Evolutionary conservation across 2,329 filamentous ascomycete species (phyloP).

Genomic region (Phaeosphaeria sp.): DNA sequence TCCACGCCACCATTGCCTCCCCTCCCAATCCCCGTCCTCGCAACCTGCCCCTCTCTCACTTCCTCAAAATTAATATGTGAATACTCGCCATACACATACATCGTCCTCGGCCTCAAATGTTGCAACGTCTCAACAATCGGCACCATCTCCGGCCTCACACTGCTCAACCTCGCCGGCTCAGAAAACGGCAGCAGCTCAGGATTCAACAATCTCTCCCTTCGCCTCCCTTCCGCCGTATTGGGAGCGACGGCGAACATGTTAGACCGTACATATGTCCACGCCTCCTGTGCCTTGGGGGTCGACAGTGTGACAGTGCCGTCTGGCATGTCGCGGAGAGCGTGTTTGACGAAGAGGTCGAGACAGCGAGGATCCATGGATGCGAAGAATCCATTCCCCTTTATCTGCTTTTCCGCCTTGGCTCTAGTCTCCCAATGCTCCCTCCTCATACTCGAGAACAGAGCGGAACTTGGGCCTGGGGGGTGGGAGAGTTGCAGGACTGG

Average conservation of each 20-base stretch:
- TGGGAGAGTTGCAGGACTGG: conserved; percentile 16
- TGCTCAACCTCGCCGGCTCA: not conserved
- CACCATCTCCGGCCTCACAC: conserved; percentile 10
- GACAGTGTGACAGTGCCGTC: conserved; percentile 13
- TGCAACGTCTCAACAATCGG: conserved; percentile 8
- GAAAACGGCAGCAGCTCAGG: conserved; percentile 14
- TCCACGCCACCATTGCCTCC: conserved; percentile 20
- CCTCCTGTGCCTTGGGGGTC: conserved; percentile 28
- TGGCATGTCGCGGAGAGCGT: conserved; percentile 13
- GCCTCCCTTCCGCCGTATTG: conserved; percentile 14
- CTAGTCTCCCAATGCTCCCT: conserved; percentile 23
- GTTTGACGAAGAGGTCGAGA: conserved; percentile 11
- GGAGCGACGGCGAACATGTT: conserved; percentile 14
- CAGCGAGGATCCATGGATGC: conserved; percentile 17
- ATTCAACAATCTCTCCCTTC: conserved; percentile 16
- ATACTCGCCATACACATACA: conserved; percentile 17
- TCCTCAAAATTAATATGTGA: conserved; percentile 21
- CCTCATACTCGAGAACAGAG: conserved; percentile 15
- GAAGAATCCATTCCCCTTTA: conserved; percentile 20
- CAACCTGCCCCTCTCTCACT: conserved; percentile 8
- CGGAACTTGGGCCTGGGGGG: conserved; percentile 25
- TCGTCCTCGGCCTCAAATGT: conserved; percentile 12
- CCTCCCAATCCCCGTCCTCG: conserved; percentile 10
- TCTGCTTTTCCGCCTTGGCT: conserved; percentile 13
- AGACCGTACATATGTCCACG: conserved; percentile 24